Percentiles rank a stretch among this genome's conserved stretches.
Conservation (phyloP, 2,329 filamentous ascomycete genomes). For the Ceratocystis variospora region DNA sequence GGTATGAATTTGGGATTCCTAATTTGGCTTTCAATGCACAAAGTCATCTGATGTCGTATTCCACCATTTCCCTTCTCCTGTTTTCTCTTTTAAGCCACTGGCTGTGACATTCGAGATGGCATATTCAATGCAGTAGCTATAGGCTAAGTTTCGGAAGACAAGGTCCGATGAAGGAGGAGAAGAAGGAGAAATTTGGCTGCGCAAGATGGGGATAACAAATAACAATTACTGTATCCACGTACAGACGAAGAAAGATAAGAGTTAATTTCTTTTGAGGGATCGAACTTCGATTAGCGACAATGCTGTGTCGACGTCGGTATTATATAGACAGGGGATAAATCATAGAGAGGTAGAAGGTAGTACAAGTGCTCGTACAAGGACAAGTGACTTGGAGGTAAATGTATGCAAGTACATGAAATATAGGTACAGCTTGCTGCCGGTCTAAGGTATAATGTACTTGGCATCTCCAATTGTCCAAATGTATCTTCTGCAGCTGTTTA, state of each 20-base stretch:
- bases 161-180: neutral
- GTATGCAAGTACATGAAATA: too few relatives aligned
- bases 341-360: too few relatives aligned
- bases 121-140: neutral
- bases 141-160: neutral
- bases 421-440: too few relatives aligned
- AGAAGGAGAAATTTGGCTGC: neutral
- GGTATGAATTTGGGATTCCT: neutral
- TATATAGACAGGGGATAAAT: too few relatives aligned
- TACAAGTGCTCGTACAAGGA: too few relatives aligned
- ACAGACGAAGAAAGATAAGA: neutral
- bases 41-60: constrained; percentile 1
- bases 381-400: too few relatives aligned
- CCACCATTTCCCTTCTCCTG: neutral
- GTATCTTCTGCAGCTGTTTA: neutral
- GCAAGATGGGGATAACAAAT: neutral
- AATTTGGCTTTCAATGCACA: neutral
- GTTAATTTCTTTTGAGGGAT: too few relatives aligned
- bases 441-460: too few relatives aligned
- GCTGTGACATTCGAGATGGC: neutral
- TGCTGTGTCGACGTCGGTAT: neutral
- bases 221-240: neutral
- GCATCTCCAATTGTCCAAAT: too few relatives aligned
- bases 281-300: neutral
- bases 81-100: neutral